Evolutionary conservation across 1,284 basidiomycete species (phyloP), one percentile per base, ranked within the genome.

Genomic region (Boletellus dicymbophilus): DNA sequence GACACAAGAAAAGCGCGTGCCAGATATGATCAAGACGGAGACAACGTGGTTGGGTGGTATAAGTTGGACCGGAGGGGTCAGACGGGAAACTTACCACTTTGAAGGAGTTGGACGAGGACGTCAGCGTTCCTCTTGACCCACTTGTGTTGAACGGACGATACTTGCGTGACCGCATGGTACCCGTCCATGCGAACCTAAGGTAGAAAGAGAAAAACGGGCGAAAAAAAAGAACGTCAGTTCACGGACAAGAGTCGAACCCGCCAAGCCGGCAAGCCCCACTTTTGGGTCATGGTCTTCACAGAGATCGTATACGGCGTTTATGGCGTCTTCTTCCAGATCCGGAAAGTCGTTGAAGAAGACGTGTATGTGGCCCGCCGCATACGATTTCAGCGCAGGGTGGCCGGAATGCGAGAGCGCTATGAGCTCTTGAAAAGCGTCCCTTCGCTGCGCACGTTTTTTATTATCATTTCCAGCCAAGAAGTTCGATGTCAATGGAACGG

Each of bases 231-330:
- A n/a, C n/a, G n/a, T n/a, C n/a, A n/a, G n/a, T n/a, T n/a, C n/a
- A 40, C 37, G 46, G 34, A 27, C n/a, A 31, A 21, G 39, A 47
- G 26, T 36, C 21, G 6, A 49, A 40, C 36, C 23, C 28, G 43
- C 42, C 25, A 45, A 41, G 44, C 23, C 28, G 25, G 36, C 31
- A 22, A 20, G 39, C 58, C 71, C 54, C 58, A 84, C 85, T 58
- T 72, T 70, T n/a, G 75, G 60, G 43, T 76, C 75, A 41, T 78
- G 77, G 69, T 89, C 86, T 64, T 88, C 85, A 60, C 85, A 88
- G 1, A 89, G 68, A 66, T 88, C 85, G 58, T 88, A 89, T 21
- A 88, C 76, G 20, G 84, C 81, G 56, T 88, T 84, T 59, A 88
- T 85, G 6, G 83, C 83, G 25, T 79, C 79, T 58, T 89, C 87